Base-by-base conservation (phyloP, 2,329 filamentous ascomycete species). In the Phyllosticta capitalensis region DNA sequence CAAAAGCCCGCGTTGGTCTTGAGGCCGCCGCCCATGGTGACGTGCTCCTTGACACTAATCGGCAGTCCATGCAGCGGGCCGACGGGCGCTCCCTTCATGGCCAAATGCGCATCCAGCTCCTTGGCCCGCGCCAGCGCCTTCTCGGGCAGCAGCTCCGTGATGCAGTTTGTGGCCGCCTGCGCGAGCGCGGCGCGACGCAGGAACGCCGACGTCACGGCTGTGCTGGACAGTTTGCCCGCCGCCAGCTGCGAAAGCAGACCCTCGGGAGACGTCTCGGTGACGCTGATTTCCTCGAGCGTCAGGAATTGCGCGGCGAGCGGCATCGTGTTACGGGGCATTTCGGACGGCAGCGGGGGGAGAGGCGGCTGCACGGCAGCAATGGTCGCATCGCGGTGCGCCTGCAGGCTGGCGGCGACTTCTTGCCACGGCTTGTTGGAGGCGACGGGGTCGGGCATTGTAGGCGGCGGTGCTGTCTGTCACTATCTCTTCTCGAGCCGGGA, bases 151-250 rank as follows among this genome's bases (percentile, higher is more conserved):
- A 75, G 72, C 59, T 75, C 72, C 14, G 73, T 74, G 28, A 75
- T 65, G 58, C 72, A 75, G 55, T 74, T 75, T n/a, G 71, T 74
- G 20, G 83, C 70, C 64, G 86, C 83, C 60, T 87, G 83, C 0
- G 83, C 83, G 51, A 81, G 74, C 0, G 77, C 75, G 1, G 78
- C 78, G 9, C 79, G 72, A 63, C 80, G 80, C 63, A 77, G 78
- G 65, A 81, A 87, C 0, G 82, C 83, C 17, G 67, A 71, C 1
- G 76, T 72, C 1, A 84, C 81, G 20, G 81, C 75, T 7, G 67
- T 62, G 52, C 67, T 70, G 33, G 48, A 72, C 0, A 68, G 55
- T 4, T 68, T 51, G 1, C 68, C 62, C 1, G 54, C 61, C 2
- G 55, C 48, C 65, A 74, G 70, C 52, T 67, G 53, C 4, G 65